Conservation (phyloP, 2,329 filamentous ascomycete species). For the Talaromyces albobiverticillius region DNA sequence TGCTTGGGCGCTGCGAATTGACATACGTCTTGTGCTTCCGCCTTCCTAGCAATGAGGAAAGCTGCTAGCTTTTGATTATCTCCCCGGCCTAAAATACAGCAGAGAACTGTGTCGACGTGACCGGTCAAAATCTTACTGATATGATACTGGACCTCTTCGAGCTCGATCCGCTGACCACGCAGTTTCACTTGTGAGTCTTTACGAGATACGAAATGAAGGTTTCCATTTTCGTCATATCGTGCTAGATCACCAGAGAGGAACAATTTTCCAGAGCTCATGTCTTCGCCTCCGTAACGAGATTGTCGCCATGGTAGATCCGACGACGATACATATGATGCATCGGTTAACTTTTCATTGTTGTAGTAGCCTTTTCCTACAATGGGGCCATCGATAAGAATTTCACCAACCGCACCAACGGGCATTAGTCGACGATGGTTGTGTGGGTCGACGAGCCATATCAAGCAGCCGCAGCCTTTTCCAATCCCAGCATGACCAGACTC, state of each 20-base stretch:
- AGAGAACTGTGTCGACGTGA: too few species aligned
- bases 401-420: slow-evolving; percentile 47
- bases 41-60: too few species aligned
- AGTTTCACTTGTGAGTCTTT: slow-evolving; percentile 41
- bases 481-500: too few species aligned
- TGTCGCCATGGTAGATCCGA: slow-evolving; percentile 35
- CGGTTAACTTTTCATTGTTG: slow-evolving; percentile 36
- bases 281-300: slow-evolving; percentile 21
- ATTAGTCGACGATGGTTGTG: slow-evolving; percentile 34
- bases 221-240: slow-evolving; percentile 36
- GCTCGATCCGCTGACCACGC: slow-evolving; percentile 42
- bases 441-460: slow-evolving; percentile 40
- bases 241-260: slow-evolving; percentile 25
- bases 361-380: slow-evolving; percentile 45
- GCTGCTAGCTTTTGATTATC: too few species aligned
- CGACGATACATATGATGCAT: slow-evolving; percentile 32
- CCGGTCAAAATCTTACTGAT: too few species aligned
- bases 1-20: too few species aligned
- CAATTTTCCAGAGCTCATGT: background rate
- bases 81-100: too few species aligned
- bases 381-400: slow-evolving; percentile 46
- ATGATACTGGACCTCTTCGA: slow-evolving; percentile 31
- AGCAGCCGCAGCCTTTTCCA: slow-evolving; percentile 14
- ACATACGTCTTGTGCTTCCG: too few species aligned
- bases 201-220: slow-evolving; percentile 28